Evolutionary conservation across 805 yeast species (phyloP).

Genomic region (Starmerella lactis-condensi): DNA sequence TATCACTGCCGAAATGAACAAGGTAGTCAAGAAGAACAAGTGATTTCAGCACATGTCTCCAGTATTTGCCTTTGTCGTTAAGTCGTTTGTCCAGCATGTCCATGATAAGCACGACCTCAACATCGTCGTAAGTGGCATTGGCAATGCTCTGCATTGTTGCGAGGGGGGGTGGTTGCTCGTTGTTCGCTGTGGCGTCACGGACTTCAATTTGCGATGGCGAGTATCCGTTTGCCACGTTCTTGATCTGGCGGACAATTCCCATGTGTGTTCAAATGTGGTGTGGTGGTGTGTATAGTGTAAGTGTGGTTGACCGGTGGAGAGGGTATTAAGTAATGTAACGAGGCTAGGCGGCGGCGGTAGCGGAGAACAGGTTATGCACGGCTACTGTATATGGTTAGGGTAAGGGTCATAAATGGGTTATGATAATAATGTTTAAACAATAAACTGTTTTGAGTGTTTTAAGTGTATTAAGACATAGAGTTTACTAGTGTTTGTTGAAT

Average conservation of each 20-base stretch:
- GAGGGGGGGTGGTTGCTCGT: constrained; percentile 65
- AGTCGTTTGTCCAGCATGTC: constrained; percentile 82
- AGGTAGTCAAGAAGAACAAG: constrained; percentile 75
- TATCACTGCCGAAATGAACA: constrained; percentile 69
- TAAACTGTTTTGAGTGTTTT: too few relatives aligned
- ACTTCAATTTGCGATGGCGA: constrained; percentile 70
- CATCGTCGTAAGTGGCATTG: constrained; percentile 45
- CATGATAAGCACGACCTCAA: constrained; percentile 74
- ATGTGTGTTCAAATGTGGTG: constrained; percentile 23
- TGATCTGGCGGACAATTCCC: constrained; percentile 70
- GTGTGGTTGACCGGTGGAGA: too few relatives aligned
- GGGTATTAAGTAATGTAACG: too few relatives aligned
- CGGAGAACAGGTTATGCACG: too few relatives aligned
- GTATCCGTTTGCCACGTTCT: constrained; percentile 81
- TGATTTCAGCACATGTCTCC: constrained; percentile 91
- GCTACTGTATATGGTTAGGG: too few relatives aligned
- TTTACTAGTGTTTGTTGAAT: too few relatives aligned
- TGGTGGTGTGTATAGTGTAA: neutral
- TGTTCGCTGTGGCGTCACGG: constrained; percentile 78
- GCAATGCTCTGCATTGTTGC: constrained; percentile 71
- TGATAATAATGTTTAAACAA: too few relatives aligned
- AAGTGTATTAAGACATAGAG: too few relatives aligned
- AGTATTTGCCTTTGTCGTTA: constrained; percentile 90
- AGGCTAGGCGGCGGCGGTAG: too few relatives aligned
- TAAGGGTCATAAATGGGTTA: too few relatives aligned